Conservation (phyloP, 192 early-diverging fungal species). For the Umbelopsis isabellina region DNA sequence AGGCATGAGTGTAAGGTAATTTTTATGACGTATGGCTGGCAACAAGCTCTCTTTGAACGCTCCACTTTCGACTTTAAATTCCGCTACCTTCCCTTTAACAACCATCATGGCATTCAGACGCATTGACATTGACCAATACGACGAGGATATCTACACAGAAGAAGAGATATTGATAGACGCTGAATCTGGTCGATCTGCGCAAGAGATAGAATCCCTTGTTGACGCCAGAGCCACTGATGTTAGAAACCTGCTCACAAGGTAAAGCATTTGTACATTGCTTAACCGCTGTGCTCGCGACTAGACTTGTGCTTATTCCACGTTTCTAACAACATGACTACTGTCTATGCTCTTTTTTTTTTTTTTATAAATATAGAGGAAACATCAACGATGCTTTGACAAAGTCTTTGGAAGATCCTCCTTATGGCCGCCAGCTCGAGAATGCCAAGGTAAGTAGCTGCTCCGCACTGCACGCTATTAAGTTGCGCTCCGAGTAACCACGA, state of each 20-base stretch:
- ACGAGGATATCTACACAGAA: constrained; percentile 57
- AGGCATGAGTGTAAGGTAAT: background rate
- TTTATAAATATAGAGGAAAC: too few species aligned
- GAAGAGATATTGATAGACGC: constrained; percentile 52
- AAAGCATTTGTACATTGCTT: background rate
- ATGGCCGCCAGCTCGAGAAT: constrained; percentile 58
- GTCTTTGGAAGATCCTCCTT: constrained; percentile 74
- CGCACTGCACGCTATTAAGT: background rate
- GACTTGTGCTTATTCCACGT: too few species aligned
- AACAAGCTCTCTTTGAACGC: background rate
- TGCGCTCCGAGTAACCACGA: background rate
- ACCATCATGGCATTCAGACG: constrained; percentile 68
- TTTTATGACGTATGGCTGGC: constrained; percentile 6
- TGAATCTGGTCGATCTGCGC: constrained; percentile 40
- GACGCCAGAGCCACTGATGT: constrained; percentile 63
- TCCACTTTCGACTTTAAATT: background rate
- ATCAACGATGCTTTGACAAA: constrained; percentile 57
- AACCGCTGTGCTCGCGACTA: background rate
- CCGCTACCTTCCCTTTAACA: background rate
- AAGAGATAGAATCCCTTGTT: constrained; percentile 55
- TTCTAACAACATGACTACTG: background rate
- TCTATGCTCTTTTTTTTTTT: too few species aligned
- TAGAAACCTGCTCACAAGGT: constrained; percentile 65
- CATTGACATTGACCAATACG: constrained; percentile 70
- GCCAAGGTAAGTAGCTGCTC: constrained; percentile 59